Percentiles rank a stretch among this genome's conserved stretches.
Conservation (phyloP, 345 rosid species). For the Gossypium herbaceum region DNA sequence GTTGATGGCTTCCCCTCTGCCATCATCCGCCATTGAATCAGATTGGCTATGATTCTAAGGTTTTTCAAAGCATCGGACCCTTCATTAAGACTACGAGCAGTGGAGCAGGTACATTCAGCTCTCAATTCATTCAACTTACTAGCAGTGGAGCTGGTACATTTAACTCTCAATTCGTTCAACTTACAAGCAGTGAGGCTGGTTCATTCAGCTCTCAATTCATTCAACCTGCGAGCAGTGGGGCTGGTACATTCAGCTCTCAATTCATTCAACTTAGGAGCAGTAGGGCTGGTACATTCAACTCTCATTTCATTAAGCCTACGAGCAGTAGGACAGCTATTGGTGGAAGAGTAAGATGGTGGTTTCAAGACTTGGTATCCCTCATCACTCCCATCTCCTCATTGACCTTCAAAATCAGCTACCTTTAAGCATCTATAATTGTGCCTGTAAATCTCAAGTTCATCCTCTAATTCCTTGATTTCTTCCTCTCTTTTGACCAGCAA, state of each 20-base stretch:
- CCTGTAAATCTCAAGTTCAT: slow-evolving; percentile 60
- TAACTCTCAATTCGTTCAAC: slow-evolving; percentile 17
- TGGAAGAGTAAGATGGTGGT: slow-evolving; percentile 21
- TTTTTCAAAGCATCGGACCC: slow-evolving; percentile 22
- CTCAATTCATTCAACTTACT: slow-evolving; percentile 14
- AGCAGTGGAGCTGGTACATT: slow-evolving; percentile 16
- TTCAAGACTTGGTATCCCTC: slow-evolving; percentile 27
- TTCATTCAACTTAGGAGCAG: no score
- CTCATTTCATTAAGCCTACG: no score
- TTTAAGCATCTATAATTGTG: slow-evolving; percentile 43
- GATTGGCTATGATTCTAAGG: background rate
- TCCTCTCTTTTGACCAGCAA: slow-evolving; percentile 56
- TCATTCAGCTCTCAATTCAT: slow-evolving; percentile 9
- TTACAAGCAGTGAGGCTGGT: slow-evolving; percentile 15
- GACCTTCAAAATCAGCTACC: slow-evolving; percentile 24
- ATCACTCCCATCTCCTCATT: slow-evolving; percentile 1
- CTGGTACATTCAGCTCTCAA: no score
- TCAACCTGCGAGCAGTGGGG: no score
- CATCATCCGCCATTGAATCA: slow-evolving; percentile 10
- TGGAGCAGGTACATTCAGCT: slow-evolving; percentile 21
- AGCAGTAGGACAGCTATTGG: background rate
- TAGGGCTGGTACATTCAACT: background rate
- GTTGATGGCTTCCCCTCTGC: slow-evolving; percentile 13
- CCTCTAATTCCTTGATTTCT: slow-evolving; percentile 52
- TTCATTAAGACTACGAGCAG: slow-evolving; percentile 13